A percentile compares a stretch with the other conserved stretches of the same genome.
phyloP scores from a whole-genome alignment of 2,329 filamentous ascomycete species.

The Aspergillus japonicus region DNA sequence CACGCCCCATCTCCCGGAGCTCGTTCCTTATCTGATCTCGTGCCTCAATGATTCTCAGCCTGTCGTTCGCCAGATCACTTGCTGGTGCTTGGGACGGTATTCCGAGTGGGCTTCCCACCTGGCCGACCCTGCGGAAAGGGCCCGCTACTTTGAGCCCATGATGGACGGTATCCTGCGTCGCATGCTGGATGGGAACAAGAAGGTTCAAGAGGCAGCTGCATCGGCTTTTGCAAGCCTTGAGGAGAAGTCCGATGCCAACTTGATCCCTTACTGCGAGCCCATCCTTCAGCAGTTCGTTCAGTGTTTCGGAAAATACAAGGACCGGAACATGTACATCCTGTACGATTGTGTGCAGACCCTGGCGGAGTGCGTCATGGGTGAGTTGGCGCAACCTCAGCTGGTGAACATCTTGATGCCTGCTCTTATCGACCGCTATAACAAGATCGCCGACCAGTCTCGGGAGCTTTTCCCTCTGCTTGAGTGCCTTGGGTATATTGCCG shows the following conservation, averaged over 20 bases:
- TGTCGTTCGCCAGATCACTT: constrained; percentile 93
- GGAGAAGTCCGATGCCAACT: constrained; percentile 78
- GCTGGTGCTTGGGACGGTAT: constrained; percentile 94
- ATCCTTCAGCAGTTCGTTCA: constrained; percentile 90
- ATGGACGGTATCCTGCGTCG: constrained; percentile 93
- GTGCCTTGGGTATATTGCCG: constrained; percentile 90
- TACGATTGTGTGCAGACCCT: constrained; percentile 98
- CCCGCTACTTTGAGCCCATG: constrained; percentile 85
- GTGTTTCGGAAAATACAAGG: constrained; percentile 95
- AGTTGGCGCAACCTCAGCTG: constrained; percentile 77
- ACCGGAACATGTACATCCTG: constrained; percentile 97
- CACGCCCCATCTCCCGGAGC: constrained; percentile 81
- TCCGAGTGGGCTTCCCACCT: constrained; percentile 87
- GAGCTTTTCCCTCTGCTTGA: constrained; percentile 96
- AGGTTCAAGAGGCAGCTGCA: constrained; percentile 92
- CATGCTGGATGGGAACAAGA: constrained; percentile 97
- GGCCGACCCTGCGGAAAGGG: constrained; percentile 63
- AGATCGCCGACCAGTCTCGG: constrained; percentile 80
- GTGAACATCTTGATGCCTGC: constrained; percentile 88
- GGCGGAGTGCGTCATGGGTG: constrained; percentile 82
- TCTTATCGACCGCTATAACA: constrained; percentile 82
- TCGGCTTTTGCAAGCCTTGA: constrained; percentile 96
- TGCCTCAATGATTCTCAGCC: constrained; percentile 82
- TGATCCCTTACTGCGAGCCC: constrained; percentile 82
- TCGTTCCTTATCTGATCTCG: constrained; percentile 86